These are phyloP conservation scores for Cryptococcus amylolentus DNA, from an alignment of 1,284 basidiomycete genomes.

Conservation along the genomic window DNA sequence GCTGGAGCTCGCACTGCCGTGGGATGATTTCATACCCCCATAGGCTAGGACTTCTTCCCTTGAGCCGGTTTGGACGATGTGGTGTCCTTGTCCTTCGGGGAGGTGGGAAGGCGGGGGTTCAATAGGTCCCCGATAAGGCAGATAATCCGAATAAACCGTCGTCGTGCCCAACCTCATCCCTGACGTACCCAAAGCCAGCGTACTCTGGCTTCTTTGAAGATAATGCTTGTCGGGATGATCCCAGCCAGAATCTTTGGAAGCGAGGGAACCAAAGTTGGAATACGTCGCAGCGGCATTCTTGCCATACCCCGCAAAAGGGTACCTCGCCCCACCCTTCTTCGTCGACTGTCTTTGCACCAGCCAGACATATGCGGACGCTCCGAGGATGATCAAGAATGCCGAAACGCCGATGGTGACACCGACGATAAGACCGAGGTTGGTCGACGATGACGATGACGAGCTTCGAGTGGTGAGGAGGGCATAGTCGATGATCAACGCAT, in stretches of 20 bases:
- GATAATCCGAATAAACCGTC: slow-evolving; percentile 37
- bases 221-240: too few species aligned
- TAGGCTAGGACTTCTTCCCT: too few species aligned
- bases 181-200: not conserved
- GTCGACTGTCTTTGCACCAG: not conserved
- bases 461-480: slow-evolving; percentile 17
- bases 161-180: not conserved
- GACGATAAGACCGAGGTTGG: slow-evolving; percentile 2
- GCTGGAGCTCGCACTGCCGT: not conserved
- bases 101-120: slow-evolving; percentile 13
- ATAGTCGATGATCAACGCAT: slow-evolving; percentile 31
- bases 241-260: not conserved
- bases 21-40: too few species aligned
- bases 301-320: not conserved
- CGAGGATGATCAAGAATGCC: slow-evolving; percentile 18
- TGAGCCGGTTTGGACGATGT: too few species aligned
- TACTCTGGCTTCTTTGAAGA: too few species aligned
- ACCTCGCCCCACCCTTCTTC: not conserved
- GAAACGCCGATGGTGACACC: slow-evolving; percentile 16
- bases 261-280: not conserved
- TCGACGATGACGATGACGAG: not conserved
- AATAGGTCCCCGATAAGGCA: slow-evolving; percentile 38
- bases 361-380: slow-evolving; percentile 12
- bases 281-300: not conserved
- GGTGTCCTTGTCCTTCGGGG: not conserved